Evolutionary conservation across 768 basidiomycete genomes (phyloP), one percentile per base, ranked within the genome.

Genomic region (Auricularia heimuer): DNA sequence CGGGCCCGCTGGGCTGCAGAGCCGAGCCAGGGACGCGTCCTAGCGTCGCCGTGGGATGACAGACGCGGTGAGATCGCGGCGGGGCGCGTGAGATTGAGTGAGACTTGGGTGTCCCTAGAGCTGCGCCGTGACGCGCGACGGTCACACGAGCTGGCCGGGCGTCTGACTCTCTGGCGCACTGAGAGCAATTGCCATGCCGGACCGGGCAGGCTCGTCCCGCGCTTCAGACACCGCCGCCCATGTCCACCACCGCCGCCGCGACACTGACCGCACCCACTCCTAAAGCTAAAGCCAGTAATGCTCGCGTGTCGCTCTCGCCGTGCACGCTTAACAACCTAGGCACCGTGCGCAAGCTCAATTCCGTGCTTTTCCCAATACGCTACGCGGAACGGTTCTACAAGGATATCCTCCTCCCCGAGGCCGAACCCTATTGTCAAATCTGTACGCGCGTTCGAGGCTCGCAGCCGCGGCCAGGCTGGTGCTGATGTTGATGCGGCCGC

Each of bases 361-460:
- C 86, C 2, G 90, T 94, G 47, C 82, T 95, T 51, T 94, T 94
- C 74, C 92, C 94, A 34, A 89, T 95, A 73, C 86, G 86, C 70
- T 96, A 95, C 75, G 87, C 87, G 74, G 89, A 92, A 70, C 88
- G 87, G 73, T 94, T 94, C 79, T 96, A 94, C 76, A 77, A 82
- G 70, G 90, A 89, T 71, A 85, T 95, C 67, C 75, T 92, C 61
- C 78, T 81, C 51, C 83, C 89, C 14, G 89, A 93, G 66, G 81
- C 88, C 16, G 93, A 95, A 70, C 84, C 88, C 21, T 94, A 91
- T 75, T 93, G 91, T 78, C 87, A 92, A 75, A 87, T 95, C 69
- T 82, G 93, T 94, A 69, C 70, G 90, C 79, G 63, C n/a, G 54
- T 6, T 29, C 54, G 29, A 44, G 33, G 16, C 29, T 29, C 29